Percentiles rank a stretch among this genome's conserved stretches.
These are phyloP conservation scores for Dendrobium catenatum DNA, from an alignment of 106 monocot genomes.

Conservation along the genomic window DNA sequence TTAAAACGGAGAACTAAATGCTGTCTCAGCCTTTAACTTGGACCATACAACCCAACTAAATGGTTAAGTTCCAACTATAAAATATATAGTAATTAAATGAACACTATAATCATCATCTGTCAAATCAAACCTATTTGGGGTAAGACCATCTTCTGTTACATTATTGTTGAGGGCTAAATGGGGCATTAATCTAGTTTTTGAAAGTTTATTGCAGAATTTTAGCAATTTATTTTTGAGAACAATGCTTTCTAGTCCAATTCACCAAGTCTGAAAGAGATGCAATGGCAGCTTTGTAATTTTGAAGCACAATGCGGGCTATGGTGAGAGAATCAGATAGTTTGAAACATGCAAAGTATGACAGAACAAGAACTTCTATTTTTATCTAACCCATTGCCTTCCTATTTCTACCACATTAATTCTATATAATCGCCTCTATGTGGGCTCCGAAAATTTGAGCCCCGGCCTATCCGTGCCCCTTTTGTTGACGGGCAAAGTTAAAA, in stretches of 20 bases:
- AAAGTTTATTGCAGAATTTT: too few relatives aligned
- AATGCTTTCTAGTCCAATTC: neutral
- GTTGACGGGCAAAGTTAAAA: too few relatives aligned
- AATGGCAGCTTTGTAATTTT: neutral
- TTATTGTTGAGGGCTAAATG: neutral
- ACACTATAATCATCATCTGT: neutral
- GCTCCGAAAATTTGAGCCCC: too few relatives aligned
- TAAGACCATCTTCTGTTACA: neutral
- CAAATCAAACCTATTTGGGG: neutral
- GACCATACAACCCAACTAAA: neutral
- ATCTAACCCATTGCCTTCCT: neutral
- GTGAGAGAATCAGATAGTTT: neutral
- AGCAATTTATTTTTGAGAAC: too few relatives aligned
- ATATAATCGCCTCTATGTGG: too few relatives aligned
- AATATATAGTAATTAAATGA: neutral
- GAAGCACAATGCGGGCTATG: neutral
- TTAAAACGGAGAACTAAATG: neutral
- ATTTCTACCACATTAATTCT: neutral
- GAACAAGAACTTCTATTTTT: neutral
- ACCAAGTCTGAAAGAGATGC: neutral
- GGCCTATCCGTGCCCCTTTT: too few relatives aligned
- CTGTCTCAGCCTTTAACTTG: neutral
- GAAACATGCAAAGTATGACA: neutral
- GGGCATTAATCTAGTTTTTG: neutral
- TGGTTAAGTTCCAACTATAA: neutral